Conservation (phyloP, 1,284 basidiomycete species). For the Xerocomus cyaneibrunnescens region DNA sequence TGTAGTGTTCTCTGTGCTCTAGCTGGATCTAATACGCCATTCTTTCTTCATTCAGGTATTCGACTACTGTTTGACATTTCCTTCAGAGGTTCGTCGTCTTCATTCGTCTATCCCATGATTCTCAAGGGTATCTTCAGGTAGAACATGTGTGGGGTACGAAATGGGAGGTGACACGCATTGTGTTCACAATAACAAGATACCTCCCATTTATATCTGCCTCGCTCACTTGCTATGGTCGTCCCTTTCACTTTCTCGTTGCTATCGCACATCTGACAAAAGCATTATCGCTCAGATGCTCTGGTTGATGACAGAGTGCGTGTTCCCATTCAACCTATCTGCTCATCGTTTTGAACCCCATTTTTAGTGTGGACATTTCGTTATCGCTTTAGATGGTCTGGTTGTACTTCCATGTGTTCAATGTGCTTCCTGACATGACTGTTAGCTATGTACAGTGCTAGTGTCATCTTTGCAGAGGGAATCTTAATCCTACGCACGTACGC, state of each 20-base stretch:
- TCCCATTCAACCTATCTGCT: neutral
- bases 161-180: slow-evolving; percentile 23
- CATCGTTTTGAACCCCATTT: neutral
- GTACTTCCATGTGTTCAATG: neutral
- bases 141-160: slow-evolving; percentile 27
- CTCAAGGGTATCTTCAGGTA: slow-evolving; percentile 16
- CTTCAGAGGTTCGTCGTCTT: slow-evolving; percentile 14
- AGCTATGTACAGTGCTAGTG: slow-evolving; percentile 23
- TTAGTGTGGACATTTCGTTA: slow-evolving; percentile 21
- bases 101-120: neutral
- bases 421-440: neutral
- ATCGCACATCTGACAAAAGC: neutral
- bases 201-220: slow-evolving; percentile 17
- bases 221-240: slow-evolving; percentile 22
- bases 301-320: slow-evolving; percentile 5
- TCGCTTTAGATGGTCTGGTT: slow-evolving; percentile 20
- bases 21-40: neutral
- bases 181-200: slow-evolving; percentile 32
- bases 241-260: neutral
- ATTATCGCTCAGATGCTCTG: slow-evolving; percentile 8
- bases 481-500: slow-evolving; percentile 31
- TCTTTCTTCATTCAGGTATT: slow-evolving; percentile 6
- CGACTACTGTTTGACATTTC: slow-evolving; percentile 25
- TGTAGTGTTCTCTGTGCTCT: neutral
- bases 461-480: slow-evolving; percentile 24